phyloP scores from a whole-genome alignment of 441 rosid genomes.

The Croton laevigatus region DNA sequence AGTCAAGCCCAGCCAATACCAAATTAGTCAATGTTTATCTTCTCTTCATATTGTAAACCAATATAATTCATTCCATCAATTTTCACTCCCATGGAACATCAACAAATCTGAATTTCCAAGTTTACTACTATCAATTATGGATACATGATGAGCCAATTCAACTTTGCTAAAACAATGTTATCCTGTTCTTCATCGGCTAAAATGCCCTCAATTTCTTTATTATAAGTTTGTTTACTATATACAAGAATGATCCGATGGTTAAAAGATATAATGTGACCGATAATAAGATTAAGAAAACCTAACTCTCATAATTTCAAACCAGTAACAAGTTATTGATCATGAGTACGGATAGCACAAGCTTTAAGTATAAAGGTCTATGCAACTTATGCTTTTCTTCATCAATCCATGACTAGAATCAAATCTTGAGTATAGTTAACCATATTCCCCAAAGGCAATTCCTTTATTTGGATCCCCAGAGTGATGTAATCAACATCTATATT shows the following conservation, averaged over 20 bases:
- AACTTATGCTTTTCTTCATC: neutral
- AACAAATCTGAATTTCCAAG: neutral
- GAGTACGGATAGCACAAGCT: neutral
- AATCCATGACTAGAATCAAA: neutral
- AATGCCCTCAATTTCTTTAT: neutral
- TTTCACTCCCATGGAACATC: neutral
- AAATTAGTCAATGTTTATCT: neutral
- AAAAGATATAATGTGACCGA: neutral
- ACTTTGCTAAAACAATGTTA: too few relatives aligned
- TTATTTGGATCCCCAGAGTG: neutral
- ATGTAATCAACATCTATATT: neutral
- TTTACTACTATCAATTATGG: too few relatives aligned
- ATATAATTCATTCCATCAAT: neutral
- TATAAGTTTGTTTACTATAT: neutral
- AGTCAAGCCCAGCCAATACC: neutral
- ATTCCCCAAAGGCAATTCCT: neutral
- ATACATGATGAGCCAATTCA: too few relatives aligned
- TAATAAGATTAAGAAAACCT: neutral
- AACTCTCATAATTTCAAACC: neutral
- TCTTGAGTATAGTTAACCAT: neutral
- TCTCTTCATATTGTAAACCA: neutral
- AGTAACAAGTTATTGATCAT: neutral
- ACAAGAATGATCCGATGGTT: neutral
- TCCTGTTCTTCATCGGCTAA: too few relatives aligned
- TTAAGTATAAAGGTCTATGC: neutral